Conservation (phyloP, 768 basidiomycete genomes). For the Harrya chromipes region DNA sequence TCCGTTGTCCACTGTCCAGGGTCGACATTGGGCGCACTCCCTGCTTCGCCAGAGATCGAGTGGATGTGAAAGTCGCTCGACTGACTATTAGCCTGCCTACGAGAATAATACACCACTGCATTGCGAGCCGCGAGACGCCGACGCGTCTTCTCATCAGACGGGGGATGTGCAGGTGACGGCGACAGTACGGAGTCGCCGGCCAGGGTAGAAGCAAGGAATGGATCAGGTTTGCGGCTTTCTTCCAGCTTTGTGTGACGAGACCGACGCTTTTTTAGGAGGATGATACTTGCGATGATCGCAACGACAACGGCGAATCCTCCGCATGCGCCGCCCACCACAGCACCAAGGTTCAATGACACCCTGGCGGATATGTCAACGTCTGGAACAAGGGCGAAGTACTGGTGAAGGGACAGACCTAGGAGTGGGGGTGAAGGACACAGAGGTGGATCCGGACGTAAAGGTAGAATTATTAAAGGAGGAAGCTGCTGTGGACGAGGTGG, state of each 20-base stretch:
- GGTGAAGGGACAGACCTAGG: neutral
- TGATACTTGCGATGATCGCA: neutral
- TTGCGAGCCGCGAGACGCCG: neutral
- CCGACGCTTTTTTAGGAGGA: conserved; percentile 7
- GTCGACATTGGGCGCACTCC: neutral
- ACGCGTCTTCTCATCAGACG: conserved; percentile 3
- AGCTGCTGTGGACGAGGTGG: neutral
- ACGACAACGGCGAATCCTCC: conserved; percentile 5
- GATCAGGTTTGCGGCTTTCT: conserved; percentile 2
- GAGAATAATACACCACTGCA: neutral
- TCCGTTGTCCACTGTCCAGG: neutral
- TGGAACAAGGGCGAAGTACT: no score
- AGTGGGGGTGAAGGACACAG: neutral
- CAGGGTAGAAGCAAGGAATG: neutral
- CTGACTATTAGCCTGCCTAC: neutral
- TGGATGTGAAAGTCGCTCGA: neutral
- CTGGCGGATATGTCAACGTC: conserved; percentile 4
- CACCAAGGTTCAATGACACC: neutral
- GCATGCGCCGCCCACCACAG: conserved; percentile 5
- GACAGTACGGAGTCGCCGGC: neutral
- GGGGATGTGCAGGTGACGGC: neutral
- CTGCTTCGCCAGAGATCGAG: neutral
- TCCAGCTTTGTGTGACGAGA: neutral
- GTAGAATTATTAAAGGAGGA: no score
- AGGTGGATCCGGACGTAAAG: neutral